These are phyloP conservation scores for Rhodotorula diobovata DNA, from an alignment of 768 basidiomycete genomes.

Conservation along the genomic window DNA sequence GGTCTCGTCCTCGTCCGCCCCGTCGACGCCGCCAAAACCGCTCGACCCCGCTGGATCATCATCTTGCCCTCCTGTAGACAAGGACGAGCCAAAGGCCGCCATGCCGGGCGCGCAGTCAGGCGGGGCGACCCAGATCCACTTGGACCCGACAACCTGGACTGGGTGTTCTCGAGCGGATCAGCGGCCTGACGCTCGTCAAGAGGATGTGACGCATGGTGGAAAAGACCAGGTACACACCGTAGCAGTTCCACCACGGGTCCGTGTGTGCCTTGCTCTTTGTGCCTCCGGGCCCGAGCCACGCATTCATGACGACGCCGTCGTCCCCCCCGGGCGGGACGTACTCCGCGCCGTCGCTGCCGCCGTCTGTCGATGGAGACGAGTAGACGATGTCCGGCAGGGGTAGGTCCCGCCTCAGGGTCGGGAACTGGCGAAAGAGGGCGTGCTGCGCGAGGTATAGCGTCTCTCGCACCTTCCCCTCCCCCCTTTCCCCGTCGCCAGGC, in stretches of 20 bases:
- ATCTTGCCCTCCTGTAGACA: background rate
- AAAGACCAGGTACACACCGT: slow-evolving; percentile 56
- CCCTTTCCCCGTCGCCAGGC: background rate
- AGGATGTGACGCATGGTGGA: background rate
- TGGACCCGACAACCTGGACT: slow-evolving; percentile 85
- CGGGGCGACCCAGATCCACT: slow-evolving; percentile 88
- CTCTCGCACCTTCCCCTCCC: background rate
- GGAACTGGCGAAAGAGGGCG: slow-evolving; percentile 77
- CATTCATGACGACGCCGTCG: slow-evolving; percentile 65
- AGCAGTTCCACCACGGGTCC: slow-evolving; percentile 89
- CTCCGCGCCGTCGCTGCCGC: slow-evolving; percentile 36
- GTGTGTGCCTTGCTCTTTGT: slow-evolving; percentile 87
- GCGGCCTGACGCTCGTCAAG: background rate
- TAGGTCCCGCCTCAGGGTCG: slow-evolving; percentile 67
- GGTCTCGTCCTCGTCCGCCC: background rate
- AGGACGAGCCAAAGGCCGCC: slow-evolving; percentile 53
- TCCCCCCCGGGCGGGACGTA: slow-evolving; percentile 66
- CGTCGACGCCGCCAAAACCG: background rate
- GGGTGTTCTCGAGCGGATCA: background rate
- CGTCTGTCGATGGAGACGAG: slow-evolving; percentile 53
- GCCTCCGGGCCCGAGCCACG: slow-evolving; percentile 74
- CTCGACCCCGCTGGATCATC: background rate
- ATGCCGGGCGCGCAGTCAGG: slow-evolving; percentile 53
- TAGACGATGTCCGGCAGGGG: slow-evolving; percentile 85
- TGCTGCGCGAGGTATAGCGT: slow-evolving; percentile 84